Percentiles rank a stretch among this genome's conserved stretches.
These are phyloP conservation scores for Crepidotus variabilis DNA, from an alignment of 768 basidiomycete species.

Conservation along the genomic window DNA sequence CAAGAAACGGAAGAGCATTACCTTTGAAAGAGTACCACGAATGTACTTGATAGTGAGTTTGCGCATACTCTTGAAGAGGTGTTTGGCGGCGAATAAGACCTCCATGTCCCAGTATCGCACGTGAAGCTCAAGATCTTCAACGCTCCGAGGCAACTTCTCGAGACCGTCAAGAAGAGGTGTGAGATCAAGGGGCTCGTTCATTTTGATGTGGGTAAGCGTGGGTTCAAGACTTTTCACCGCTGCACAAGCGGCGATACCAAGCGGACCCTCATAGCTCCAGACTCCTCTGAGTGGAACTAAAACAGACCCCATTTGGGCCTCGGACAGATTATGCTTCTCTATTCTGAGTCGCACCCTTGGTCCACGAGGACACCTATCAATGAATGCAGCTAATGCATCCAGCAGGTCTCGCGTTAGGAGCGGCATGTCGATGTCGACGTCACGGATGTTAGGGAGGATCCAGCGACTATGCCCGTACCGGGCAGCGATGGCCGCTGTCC, in stretches of 20 bases:
- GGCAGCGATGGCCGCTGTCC: constrained; percentile 10
- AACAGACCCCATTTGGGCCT: constrained; percentile 18
- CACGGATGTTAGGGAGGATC: constrained; percentile 11
- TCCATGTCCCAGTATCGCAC: constrained; percentile 26
- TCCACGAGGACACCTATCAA: constrained; percentile 15
- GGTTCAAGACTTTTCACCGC: not conserved
- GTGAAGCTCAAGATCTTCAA: constrained; percentile 20
- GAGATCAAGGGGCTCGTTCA: constrained; percentile 19
- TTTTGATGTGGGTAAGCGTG: constrained; percentile 16
- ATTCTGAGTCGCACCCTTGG: constrained; percentile 17
- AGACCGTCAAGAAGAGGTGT: constrained; percentile 14
- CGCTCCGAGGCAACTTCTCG: constrained; percentile 17
- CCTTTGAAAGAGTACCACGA: constrained; percentile 18
- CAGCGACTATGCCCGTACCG: constrained; percentile 11
- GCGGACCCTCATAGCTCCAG: constrained; percentile 24
- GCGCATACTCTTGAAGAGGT: constrained; percentile 18
- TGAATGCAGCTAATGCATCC: constrained; percentile 20
- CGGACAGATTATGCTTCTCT: constrained; percentile 23
- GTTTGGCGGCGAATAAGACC: constrained; percentile 24
- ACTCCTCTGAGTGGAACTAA: constrained; percentile 19
- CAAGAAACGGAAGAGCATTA: constrained; percentile 10
- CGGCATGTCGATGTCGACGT: constrained; percentile 18
- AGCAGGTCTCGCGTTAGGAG: constrained; percentile 24
- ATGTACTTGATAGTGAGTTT: constrained; percentile 21
- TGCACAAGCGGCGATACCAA: constrained; percentile 17